These are phyloP conservation scores for Kodamaea restingae DNA, from an alignment of 805 yeast species.

Conservation along the genomic window DNA sequence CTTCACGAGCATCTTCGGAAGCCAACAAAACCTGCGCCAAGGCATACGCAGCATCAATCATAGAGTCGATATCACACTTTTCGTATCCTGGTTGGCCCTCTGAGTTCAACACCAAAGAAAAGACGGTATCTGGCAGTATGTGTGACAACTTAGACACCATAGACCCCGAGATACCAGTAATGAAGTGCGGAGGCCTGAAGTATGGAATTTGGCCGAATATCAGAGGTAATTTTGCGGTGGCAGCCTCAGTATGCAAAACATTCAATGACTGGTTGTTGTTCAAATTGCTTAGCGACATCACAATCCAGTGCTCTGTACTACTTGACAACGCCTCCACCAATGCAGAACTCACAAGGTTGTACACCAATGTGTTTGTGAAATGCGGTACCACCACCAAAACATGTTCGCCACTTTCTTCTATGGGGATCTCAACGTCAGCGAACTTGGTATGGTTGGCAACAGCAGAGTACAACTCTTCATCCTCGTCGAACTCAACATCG, in stretches of 20 bases:
- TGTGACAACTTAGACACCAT: constrained; percentile 23
- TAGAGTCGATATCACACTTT: constrained; percentile 43
- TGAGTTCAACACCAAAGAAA: constrained; percentile 41
- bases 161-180: constrained; percentile 57
- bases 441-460: constrained; percentile 21
- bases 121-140: neutral
- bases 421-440: constrained; percentile 21
- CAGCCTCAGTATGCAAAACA: constrained; percentile 14
- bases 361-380: constrained; percentile 33
- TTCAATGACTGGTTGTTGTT: constrained; percentile 27
- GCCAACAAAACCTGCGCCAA: constrained; percentile 8
- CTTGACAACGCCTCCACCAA: constrained; percentile 9
- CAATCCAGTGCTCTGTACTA: constrained; percentile 20
- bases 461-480: constrained; percentile 46
- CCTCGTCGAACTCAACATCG: constrained; percentile 43
- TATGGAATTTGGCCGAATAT: constrained; percentile 16
- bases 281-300: constrained; percentile 35
- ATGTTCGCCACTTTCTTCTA: constrained; percentile 11
- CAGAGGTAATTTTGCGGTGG: constrained; percentile 1
- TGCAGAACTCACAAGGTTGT: constrained; percentile 24
- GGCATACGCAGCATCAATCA: constrained; percentile 28
- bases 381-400: constrained; percentile 29
- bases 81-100: constrained; percentile 64
- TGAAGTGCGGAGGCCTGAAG: constrained; percentile 57
- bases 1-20: constrained; percentile 3